Base-by-base conservation (phyloP, 257 asterid species). In the Cruciata laevipes region DNA sequence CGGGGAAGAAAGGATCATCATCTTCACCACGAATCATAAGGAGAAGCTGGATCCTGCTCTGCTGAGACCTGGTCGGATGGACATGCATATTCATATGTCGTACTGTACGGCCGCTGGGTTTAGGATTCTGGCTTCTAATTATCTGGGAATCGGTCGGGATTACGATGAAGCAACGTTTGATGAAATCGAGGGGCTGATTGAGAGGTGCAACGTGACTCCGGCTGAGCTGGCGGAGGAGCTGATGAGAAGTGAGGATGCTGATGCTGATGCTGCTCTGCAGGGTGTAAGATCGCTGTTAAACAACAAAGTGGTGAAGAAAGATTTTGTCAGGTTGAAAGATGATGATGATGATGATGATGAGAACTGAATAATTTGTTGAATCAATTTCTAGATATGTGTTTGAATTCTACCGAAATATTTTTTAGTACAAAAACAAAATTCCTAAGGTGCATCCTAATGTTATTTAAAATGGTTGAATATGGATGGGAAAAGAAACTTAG, bases 41-140 rank as follows among this genome's bases (percentile, higher is more conserved):
- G 83, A 81, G 1, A 81, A 62, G 24, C 71, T 81, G 25, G 85
- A 81, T 33, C 85, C 81, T 30, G 85, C 85, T 56, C 56, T 81
- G 57, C 23, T 81, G 18, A 69, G 81, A 44, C 83, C 79, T 8
- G 83, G 85, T 23, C 37, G 81, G 18, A 81, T 81, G 85, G 85
- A 78, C 57, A 67, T 77, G 83, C 83, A 78, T 47, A 65, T 81
- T 17, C 77, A 68, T 55, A 67, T 78, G 86, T 76, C 86, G 1
- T 78, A 78, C 7, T 78, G 77, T 68, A 78, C 77, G 2, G 68
- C 77, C 0, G 33, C 24, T n/a, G 81, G 81, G 40, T 78, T 78
- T 49, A 73, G 68, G 70, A 68, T 47, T 25, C 67, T 75, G 64
- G 86, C 79, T 0, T 81, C 81, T 0, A 78, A 78, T 66, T 81